A percentile compares a stretch with the other conserved stretches of the same genome.
These are phyloP conservation scores for Phyllosticta paracitricarpa DNA, from an alignment of 2,329 filamentous ascomycete species.

Conservation along the genomic window DNA sequence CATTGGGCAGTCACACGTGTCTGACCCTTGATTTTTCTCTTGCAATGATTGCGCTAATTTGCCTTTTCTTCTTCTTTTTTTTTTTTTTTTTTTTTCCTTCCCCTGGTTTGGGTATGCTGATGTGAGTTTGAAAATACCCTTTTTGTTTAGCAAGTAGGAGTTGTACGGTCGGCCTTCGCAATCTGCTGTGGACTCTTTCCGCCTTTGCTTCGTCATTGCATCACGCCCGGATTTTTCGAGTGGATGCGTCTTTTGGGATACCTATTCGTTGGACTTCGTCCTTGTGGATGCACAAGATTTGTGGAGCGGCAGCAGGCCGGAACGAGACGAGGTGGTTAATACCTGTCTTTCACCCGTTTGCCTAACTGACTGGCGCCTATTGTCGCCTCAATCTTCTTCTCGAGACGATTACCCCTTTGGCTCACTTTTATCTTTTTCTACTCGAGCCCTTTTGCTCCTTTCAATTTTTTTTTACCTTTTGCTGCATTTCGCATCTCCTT, in stretches of 20 bases:
- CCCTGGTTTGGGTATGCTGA: background rate
- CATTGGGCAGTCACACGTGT: constrained; percentile 4
- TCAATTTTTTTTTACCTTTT: background rate
- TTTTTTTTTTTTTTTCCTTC: background rate
- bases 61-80: background rate
- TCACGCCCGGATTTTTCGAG: background rate
- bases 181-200: background rate
- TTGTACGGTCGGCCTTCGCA: background rate
- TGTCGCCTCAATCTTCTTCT: background rate
- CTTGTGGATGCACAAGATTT: background rate
- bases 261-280: background rate
- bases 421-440: background rate
- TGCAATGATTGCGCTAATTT: background rate
- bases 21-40: background rate
- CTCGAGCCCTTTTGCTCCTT: background rate
- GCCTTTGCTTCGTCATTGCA: background rate
- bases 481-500: background rate
- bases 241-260: background rate
- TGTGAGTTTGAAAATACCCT: background rate
- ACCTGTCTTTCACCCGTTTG: background rate
- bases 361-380: background rate
- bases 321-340: background rate
- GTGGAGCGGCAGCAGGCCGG: background rate
- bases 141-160: background rate
- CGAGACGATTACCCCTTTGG: background rate